These are phyloP conservation scores for Hortiboletus flavorubellus DNA, from an alignment of 768 basidiomycete genomes.

Conservation along the genomic window DNA sequence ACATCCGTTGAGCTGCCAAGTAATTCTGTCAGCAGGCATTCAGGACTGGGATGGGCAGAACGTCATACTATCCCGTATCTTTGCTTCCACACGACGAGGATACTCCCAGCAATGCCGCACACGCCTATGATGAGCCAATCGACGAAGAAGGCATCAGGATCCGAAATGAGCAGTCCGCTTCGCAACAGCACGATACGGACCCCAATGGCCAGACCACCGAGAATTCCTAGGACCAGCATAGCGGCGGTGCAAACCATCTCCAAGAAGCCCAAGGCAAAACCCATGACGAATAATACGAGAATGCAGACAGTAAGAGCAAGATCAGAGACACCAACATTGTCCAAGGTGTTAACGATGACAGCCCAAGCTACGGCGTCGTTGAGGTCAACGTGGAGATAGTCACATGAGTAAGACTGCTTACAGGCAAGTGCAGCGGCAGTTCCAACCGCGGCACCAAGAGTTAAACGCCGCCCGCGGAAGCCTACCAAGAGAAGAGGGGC, in stretches of 20 bases:
- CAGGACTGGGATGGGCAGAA: neutral
- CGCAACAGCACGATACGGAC: constrained; percentile 52
- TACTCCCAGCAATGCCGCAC: constrained; percentile 41
- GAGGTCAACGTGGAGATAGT: neutral
- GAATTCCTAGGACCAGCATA: constrained; percentile 43
- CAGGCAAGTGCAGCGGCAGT: constrained; percentile 45
- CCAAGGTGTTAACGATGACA: constrained; percentile 55
- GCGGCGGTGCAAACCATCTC: constrained; percentile 48
- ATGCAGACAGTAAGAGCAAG: constrained; percentile 46
- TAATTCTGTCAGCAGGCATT: constrained; percentile 1
- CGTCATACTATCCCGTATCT: constrained; percentile 48
- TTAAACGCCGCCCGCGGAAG: constrained; percentile 53
- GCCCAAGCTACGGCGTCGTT: constrained; percentile 46
- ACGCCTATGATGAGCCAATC: constrained; percentile 55
- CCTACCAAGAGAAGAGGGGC: constrained; percentile 53
- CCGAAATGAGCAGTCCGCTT: constrained; percentile 44
- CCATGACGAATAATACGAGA: constrained; percentile 47
- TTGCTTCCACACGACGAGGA: constrained; percentile 43
- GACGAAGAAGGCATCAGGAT: constrained; percentile 32
- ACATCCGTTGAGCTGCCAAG: constrained; percentile 41
- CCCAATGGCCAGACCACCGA: constrained; percentile 57
- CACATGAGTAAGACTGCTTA: constrained; percentile 25
- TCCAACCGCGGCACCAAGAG: constrained; percentile 53
- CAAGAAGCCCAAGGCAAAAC: constrained; percentile 53
- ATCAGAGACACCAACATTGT: constrained; percentile 49